Conservation (phyloP, 768 basidiomycete genomes). For the Serendipita sp. region DNA sequence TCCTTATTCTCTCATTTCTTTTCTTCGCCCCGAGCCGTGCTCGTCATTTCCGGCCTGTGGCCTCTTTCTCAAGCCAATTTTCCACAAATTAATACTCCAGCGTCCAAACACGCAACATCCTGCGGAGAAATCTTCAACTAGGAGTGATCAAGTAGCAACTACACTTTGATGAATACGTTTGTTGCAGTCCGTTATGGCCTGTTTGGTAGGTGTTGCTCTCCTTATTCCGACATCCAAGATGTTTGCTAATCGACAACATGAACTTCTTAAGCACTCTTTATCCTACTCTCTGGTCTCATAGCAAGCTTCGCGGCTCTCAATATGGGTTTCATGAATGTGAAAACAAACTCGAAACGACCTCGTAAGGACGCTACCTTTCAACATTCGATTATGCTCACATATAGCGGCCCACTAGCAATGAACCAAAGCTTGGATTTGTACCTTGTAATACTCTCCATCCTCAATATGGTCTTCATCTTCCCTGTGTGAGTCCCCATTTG, state of each 20-base stretch:
- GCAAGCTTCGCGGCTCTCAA: not conserved
- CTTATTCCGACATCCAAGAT: not conserved
- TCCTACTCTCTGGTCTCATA: not conserved
- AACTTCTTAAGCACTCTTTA: not conserved
- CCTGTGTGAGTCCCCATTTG: not conserved
- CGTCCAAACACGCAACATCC: not conserved
- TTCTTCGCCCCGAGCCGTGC: conserved; percentile 3
- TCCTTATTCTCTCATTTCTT: not conserved
- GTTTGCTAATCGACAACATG: not conserved
- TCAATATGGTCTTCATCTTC: conserved; percentile 2
- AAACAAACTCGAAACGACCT: not conserved
- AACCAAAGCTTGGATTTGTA: not conserved
- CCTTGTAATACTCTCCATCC: not conserved
- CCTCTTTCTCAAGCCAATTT: not conserved
- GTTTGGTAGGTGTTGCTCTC: not conserved
- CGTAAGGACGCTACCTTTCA: not conserved
- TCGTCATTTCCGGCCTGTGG: conserved; percentile 4
- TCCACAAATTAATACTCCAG: not conserved
- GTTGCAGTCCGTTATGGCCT: not conserved
- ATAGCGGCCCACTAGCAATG: not conserved
- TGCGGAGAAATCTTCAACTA: not conserved
- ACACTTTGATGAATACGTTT: not conserved
- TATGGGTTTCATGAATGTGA: not conserved
- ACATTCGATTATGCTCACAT: not conserved
- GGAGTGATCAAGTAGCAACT: not conserved